Evolutionary conservation across 768 basidiomycete species (phyloP).

Genomic region (Gelatoporia subvermispora): DNA sequence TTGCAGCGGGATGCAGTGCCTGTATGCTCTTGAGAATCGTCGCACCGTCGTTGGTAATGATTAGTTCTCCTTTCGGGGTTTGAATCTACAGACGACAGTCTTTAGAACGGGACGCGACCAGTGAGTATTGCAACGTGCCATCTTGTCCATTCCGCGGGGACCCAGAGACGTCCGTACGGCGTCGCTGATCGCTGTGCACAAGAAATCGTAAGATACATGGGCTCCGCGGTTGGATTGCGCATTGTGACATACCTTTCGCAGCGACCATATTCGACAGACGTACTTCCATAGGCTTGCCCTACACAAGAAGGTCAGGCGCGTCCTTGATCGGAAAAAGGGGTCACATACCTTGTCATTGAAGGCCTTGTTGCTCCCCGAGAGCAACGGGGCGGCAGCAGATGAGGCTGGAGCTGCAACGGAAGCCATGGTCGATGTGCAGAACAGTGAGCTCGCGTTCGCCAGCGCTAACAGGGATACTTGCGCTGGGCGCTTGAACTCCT

Average conservation of each 20-base stretch:
- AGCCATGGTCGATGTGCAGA: conserved; percentile 19
- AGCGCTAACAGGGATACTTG: no score
- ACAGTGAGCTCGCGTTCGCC: not conserved
- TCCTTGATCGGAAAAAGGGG: conserved; percentile 1
- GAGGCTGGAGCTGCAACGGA: conserved; percentile 12
- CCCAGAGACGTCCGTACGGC: conserved; percentile 95
- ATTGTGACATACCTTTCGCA: conserved; percentile 70
- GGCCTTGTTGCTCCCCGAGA: conserved; percentile 30
- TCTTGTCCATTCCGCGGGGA: conserved; percentile 99
- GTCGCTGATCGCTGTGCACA: conserved; percentile 80
- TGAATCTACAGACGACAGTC: conserved; percentile 62
- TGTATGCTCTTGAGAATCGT: conserved; percentile 95
- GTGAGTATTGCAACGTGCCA: conserved; percentile 50
- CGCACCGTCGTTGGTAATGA: conserved; percentile 98
- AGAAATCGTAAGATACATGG: conserved; percentile 8
- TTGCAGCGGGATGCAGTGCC: conserved; percentile 95
- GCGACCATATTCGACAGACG: conserved; percentile 97
- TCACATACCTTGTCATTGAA: conserved; percentile 79
- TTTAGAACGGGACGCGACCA: not conserved
- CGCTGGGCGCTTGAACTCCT: no score
- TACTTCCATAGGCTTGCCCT: conserved; percentile 99
- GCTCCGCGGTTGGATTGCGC: conserved; percentile 3
- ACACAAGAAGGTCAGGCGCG: conserved; percentile 27
- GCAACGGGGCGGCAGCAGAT: not conserved
- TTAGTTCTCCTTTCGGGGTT: conserved; percentile 92